Evolutionary conservation across 176 grass and related monocot species (phyloP).

Genomic region (Aegilops longissima): DNA sequence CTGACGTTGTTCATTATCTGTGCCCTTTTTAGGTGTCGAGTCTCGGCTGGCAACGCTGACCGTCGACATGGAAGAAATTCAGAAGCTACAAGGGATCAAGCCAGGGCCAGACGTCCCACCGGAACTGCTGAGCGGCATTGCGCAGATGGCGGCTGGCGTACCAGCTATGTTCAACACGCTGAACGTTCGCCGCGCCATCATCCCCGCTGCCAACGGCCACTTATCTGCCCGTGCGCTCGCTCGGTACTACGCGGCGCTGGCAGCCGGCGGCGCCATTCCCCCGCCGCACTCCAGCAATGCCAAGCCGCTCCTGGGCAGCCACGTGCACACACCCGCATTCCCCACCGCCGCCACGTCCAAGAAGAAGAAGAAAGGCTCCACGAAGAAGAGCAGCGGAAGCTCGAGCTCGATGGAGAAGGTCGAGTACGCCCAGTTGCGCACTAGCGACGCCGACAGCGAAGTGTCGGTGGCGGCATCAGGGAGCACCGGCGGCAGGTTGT

Average conservation of each 20-base stretch:
- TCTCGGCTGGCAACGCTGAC: constrained; percentile 75
- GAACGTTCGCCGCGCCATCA: constrained; percentile 74
- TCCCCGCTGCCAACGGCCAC: constrained; percentile 92
- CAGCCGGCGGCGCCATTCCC: constrained; percentile 52
- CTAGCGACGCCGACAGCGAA: constrained; percentile 20
- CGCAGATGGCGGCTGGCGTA: constrained; percentile 61
- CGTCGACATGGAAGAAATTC: constrained; percentile 70
- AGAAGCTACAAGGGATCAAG: constrained; percentile 52
- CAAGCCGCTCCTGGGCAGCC: constrained; percentile 63
- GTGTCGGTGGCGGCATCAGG: background rate
- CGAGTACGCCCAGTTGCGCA: constrained; percentile 5
- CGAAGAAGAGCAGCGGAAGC: constrained; percentile 29
- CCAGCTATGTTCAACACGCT: constrained; percentile 80
- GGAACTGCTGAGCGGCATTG: constrained; percentile 36
- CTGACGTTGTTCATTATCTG: background rate
- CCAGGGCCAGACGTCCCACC: constrained; percentile 34
- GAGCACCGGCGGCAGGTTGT: constrained; percentile 34
- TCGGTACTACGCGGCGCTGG: constrained; percentile 81
- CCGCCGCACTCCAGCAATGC: constrained; percentile 58
- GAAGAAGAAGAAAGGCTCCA: constrained; percentile 55
- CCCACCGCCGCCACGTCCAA: constrained; percentile 37
- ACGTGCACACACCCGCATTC: constrained; percentile 58
- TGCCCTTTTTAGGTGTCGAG: constrained; percentile 64
- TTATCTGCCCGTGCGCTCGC: constrained; percentile 88
- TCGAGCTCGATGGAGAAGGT: background rate